Percentiles rank a stretch among this genome's conserved stretches.
Conservation (phyloP, 345 rosid genomes). For the Erucastrum elatum region DNA sequence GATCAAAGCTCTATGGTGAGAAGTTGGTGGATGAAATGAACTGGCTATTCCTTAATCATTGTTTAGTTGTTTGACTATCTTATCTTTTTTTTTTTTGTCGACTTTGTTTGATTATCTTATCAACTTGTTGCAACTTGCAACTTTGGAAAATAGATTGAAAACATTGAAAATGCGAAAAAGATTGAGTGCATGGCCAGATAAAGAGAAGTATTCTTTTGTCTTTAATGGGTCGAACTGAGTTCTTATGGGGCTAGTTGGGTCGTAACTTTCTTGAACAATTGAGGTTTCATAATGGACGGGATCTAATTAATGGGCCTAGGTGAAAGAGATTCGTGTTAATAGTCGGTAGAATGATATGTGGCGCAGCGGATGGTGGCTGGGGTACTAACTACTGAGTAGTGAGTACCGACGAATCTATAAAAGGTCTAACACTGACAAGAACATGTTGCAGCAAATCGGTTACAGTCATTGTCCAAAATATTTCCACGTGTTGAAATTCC, state of each 20-base stretch:
- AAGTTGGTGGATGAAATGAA: constrained; percentile 32
- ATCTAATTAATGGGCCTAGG: constrained; percentile 7
- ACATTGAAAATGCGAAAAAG: not conserved
- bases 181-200: not conserved
- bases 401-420: not conserved
- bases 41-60: constrained; percentile 30
- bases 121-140: not conserved
- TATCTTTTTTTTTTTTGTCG: not conserved
- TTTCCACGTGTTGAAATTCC: not conserved
- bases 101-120: constrained; percentile 9
- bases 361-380: not conserved
- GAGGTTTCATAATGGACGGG: not conserved
- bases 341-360: not conserved
- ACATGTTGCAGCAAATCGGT: not conserved
- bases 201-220: not conserved
- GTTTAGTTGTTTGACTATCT: constrained; percentile 18
- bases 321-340: not conserved
- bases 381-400: not conserved
- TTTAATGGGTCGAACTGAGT: not conserved
- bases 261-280: not conserved
- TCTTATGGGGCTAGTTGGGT: not conserved
- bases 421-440: not conserved
- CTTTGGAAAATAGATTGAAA: not conserved
- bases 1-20: constrained; percentile 9
- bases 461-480: not conserved